Base-by-base conservation (phyloP, 352 stramenopile genomes). In the Phytophthora idaei region DNA sequence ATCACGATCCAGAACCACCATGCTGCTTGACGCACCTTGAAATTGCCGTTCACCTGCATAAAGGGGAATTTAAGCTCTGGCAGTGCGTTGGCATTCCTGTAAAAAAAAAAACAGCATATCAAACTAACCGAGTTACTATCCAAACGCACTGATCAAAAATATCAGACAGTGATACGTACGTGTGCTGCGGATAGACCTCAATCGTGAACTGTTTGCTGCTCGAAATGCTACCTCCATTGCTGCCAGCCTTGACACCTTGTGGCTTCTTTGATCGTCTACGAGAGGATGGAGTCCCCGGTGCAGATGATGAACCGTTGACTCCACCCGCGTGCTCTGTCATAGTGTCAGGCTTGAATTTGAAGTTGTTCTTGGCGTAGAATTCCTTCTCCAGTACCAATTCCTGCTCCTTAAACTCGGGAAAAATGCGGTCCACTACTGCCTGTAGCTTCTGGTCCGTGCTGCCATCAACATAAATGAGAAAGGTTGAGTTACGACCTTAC, bases 381-480 rank as follows among this genome's bases (percentile, higher is more conserved):
- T 86, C 73, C 31, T 64, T 61, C 56, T 90, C 81, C 1, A 80
- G 60, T 54, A 64, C 74, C 7, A 44, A 63, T 32, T 94, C 83
- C 25, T 76, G 62, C 29, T 77, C 69, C 60, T 83, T 80, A 48
- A 84, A 80, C 51, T 92, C 74, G 5, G 85, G 83, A 50, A 92
- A 94, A 68, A 94, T 81, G 17, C 73, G 75, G 65, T 94, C 85
- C 36, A 92, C 82, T 32, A 92, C 77, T 57, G 89, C 77, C 48
- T 94, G 85, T 8, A 94, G 61, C 25, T 85, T 78, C 57, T 91
- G 84, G 44, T 94, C 85, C 56, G 80, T 87, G 59, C 85, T 92
- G 29, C 14, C n/a, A 17, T 12, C 14, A 54, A 49, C 36, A 64
- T 7, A 29, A 51, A 50, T 15, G 0, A 51, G 14, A 17, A 42